Conservation (phyloP, 2,329 filamentous ascomycete species). For the Colletotrichum shisoi region DNA sequence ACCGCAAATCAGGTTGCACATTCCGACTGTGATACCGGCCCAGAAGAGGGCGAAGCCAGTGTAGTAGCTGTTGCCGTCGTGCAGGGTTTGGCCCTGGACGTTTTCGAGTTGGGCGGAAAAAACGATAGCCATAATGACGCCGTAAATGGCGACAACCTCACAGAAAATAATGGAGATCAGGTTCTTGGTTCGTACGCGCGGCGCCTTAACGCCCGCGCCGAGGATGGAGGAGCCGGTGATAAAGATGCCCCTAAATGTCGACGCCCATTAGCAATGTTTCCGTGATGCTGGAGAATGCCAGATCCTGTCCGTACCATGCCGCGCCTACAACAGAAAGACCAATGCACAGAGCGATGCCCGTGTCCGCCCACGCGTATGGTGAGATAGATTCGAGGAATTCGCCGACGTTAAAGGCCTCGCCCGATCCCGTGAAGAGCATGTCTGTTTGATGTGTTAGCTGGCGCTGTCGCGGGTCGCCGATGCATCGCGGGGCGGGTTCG, state of each 20-base stretch:
- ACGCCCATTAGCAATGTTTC: slow-evolving; percentile 20
- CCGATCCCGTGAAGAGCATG: slow-evolving; percentile 97
- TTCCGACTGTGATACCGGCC: slow-evolving; percentile 90
- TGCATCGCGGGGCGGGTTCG: slow-evolving; percentile 50
- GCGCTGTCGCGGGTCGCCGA: slow-evolving; percentile 20
- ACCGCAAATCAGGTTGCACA: slow-evolving; percentile 96
- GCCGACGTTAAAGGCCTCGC: slow-evolving; percentile 96
- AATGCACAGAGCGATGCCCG: slow-evolving; percentile 94
- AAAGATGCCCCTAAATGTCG: slow-evolving; percentile 84
- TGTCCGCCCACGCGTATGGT: slow-evolving; percentile 89
- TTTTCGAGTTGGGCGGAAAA: slow-evolving; percentile 87
- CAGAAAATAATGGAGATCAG: slow-evolving; percentile 99
- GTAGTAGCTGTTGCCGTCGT: slow-evolving; percentile 83
- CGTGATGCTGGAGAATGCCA: slow-evolving; percentile 3
- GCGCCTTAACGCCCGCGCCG: slow-evolving; percentile 94
- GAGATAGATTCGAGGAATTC: slow-evolving; percentile 93
- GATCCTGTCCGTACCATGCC: slow-evolving; percentile 75
- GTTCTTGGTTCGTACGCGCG: slow-evolving; percentile 98
- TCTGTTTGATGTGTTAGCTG: slow-evolving; percentile 63
- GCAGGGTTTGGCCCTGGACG: slow-evolving; percentile 70
- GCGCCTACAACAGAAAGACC: slow-evolving; percentile 95
- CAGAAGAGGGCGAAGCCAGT: slow-evolving; percentile 96
- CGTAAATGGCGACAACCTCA: slow-evolving; percentile 99
- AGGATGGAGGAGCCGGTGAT: slow-evolving; percentile 98
- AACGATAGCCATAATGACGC: slow-evolving; percentile 99